Base-by-base conservation (phyloP, 2,329 filamentous ascomycete species). In the Cercospora nicotianae region DNA sequence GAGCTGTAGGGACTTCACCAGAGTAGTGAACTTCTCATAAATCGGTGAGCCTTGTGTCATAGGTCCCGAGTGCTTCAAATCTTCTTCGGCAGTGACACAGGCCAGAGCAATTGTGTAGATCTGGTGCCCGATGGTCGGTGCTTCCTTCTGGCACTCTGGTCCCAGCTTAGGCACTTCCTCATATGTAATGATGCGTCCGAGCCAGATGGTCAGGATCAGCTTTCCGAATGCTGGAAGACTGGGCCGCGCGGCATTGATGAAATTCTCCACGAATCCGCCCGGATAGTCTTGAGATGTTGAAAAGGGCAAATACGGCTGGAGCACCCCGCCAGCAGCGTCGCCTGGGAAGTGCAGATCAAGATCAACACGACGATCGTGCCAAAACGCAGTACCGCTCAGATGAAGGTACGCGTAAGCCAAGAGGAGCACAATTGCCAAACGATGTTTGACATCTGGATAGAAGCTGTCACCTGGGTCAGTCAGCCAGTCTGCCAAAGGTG, bases 141-240 rank as follows among this genome's bases (percentile, higher is more conserved):
- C 58, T 23, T 18, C 20, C 9, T 60, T 33, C 30, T 60, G 30
- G 31, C 58, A 60, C 58, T 60, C 58, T 1, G 20, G 30, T 26
- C 0, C 33, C 3, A 39, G 13, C 28, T 13, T 18, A 2, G 23
- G 30, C 30, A 60, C 30, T n/a, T 60, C 58, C 12, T 33, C 31
- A 33, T 42, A 60, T 12, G 31, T 20, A 4, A 33, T 36, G 30
- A 31, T 23, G 7, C 31, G 23, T 26, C 58, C 58, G 9, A 33
- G 30, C 58, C 58, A 60, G 5, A 60, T 60, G 18, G 23, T 31
- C 58, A 60, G 9, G 5, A 60, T 36, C 20, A 60, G 2, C 20
- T 60, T 60, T 8, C 58, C 58, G 8, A 60, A 42, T 16, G 28
- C 58, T 33, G 58, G 58, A 16, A 60, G 58, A 42, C 58, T 60